Conservation (phyloP, 352 stramenopile genomes). For the Phytopythium helicoides region DNA sequence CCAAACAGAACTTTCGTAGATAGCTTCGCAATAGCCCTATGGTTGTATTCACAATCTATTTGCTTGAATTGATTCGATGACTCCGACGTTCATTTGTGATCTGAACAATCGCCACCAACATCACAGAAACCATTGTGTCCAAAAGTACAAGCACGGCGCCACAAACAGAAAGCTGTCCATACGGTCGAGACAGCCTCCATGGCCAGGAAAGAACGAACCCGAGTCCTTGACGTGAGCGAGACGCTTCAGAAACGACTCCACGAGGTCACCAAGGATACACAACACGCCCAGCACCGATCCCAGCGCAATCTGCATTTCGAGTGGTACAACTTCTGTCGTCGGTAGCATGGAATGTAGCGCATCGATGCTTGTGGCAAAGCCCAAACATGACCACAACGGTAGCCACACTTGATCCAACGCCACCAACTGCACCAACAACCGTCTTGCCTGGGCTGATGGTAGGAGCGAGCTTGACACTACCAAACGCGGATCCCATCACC, state of each 20-base stretch:
- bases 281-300: conserved; percentile 47
- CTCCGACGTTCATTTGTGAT: too few relatives aligned
- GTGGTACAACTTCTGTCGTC: conserved; percentile 18
- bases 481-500: conserved; percentile 49
- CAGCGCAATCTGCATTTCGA: conserved; percentile 39
- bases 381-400: conserved; percentile 49
- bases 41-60: too few relatives aligned
- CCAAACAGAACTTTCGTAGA: too few relatives aligned
- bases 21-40: too few relatives aligned
- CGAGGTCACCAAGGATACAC: conserved; percentile 61
- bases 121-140: too few relatives aligned
- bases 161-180: conserved; percentile 83
- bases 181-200: conserved; percentile 75
- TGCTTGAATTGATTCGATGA: too few relatives aligned
- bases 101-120: too few relatives aligned
- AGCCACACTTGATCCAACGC: conserved; percentile 41
- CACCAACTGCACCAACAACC: conserved; percentile 44
- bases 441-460: conserved; percentile 74
- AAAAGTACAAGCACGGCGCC: conserved; percentile 59
- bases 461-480: conserved; percentile 54
- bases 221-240: conserved; percentile 71
- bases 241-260: conserved; percentile 73
- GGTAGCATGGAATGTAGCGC: conserved; percentile 17
- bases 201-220: conserved; percentile 65
- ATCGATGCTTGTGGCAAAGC: conserved; percentile 15